phyloP scores from a whole-genome alignment of 2,329 filamentous ascomycete species.

The Oidium heveae region DNA sequence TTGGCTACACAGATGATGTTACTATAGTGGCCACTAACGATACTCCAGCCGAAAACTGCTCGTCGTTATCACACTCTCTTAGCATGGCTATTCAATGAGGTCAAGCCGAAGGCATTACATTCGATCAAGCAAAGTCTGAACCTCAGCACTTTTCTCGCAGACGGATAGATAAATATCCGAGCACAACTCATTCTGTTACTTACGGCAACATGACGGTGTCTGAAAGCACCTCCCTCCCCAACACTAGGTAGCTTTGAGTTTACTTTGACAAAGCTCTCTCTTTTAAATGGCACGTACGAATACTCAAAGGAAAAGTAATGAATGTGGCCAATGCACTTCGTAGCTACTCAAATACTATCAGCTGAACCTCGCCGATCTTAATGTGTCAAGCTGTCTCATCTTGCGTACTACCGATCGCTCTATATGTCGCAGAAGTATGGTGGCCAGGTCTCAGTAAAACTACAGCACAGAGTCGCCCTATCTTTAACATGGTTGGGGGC shows the following conservation, averaged over 20 bases:
- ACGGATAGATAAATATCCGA: neutral
- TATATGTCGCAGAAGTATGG: too few species aligned
- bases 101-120: neutral
- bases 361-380: neutral
- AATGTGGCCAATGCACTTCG: too few species aligned
- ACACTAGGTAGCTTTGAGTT: neutral
- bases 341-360: neutral
- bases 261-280: neutral
- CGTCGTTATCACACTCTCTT: neutral
- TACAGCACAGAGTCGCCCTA: neutral
- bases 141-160: neutral
- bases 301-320: too few species aligned
- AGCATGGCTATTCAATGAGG: neutral
- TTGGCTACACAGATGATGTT: neutral
- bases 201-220: neutral
- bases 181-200: neutral
- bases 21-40: neutral
- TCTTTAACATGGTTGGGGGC: neutral
- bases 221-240: neutral
- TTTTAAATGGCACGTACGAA: constrained; percentile 1
- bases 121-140: neutral
- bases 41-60: neutral
- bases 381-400: neutral
- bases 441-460: too few species aligned
- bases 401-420: too few species aligned